phyloP scores from a whole-genome alignment of 1,284 basidiomycete genomes.

The Ceratobasidium sp. region DNA sequence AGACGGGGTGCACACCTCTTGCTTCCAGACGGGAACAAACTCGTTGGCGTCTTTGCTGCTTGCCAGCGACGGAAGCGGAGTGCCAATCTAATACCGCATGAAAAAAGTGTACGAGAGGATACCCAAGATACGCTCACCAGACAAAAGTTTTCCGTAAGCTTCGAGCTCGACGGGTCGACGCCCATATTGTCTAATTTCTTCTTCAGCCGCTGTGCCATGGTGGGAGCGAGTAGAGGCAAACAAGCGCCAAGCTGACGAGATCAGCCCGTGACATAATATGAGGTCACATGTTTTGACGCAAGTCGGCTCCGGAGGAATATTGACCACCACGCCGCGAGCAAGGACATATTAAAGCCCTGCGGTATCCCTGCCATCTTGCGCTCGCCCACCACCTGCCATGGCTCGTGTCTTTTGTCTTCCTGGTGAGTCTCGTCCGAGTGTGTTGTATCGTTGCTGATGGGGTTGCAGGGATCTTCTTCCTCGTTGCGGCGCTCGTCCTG shows the following conservation, averaged over 20 bases:
- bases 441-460: not conserved
- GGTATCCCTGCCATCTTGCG: not conserved
- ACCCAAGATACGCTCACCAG: conserved; percentile 66
- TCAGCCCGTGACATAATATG: not conserved
- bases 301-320: conserved; percentile 9
- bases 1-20: conserved; percentile 73
- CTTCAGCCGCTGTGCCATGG: conserved; percentile 64
- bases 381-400: conserved; percentile 57
- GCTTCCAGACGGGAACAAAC: conserved; percentile 97
- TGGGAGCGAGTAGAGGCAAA: conserved; percentile 44
- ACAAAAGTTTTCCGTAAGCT: conserved; percentile 89
- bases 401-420: conserved; percentile 73
- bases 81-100: conserved; percentile 88
- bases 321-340: not conserved
- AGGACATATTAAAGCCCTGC: conserved; percentile 5
- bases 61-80: conserved; percentile 88
- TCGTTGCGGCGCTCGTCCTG: conserved; percentile 30
- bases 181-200: conserved; percentile 83
- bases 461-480: conserved; percentile 32
- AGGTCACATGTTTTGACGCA: not conserved
- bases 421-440: conserved; percentile 54
- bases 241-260: conserved; percentile 17
- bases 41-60: conserved; percentile 91
- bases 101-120: too few relatives aligned
- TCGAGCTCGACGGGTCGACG: conserved; percentile 75